Evolutionary conservation across 2,329 filamentous ascomycete species (phyloP), one percentile per base, ranked within the genome.

Genomic region (Cordyceps fumosorosea): DNA sequence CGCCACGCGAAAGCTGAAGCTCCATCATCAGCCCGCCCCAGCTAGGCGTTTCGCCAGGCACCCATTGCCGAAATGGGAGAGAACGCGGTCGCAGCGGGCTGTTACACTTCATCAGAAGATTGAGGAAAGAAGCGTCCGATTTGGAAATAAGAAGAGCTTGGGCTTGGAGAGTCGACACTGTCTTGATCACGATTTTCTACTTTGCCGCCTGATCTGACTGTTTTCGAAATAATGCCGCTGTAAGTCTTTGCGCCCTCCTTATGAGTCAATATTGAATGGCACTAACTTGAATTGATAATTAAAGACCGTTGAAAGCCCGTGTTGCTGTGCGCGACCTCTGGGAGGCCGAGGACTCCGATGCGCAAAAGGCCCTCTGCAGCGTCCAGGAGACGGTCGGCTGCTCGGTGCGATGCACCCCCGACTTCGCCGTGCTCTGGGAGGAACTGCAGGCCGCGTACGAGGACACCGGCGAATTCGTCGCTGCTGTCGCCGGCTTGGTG

Each of bases 321-420:
- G 63, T 79, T 64, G 72, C 71, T 48, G 71, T 81, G 65, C 77
- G 78, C 32, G 77, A 81, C 65, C 66, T 71, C 57, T 81, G 78
- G 78, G 69, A 72, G 34, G 74, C 70, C 12, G 61, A 69, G 8
- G 69, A 73, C 32, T 67, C 71, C 4, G 65, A 74, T 1, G 67
- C 74, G 0, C 75, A 76, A 37, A 70, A 65, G 20, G 66, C 75
- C 0, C 68, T 78, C 29, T 66, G 65, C 29, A 64, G 58, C 4
- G 66, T 80, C 18, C 66, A 70, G 20, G 65, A 70, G 0, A 62
- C 72, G 6, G 68, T 82, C 16, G 80, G 80, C 1, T 73, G 77
- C 34, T 63, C 73, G 0, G 69, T 80, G 20, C 65, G 66, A 24
- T 68, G 76, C 44, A 71, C 77, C 7, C 78, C 78, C 0, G 75